A percentile compares a stretch with the other conserved stretches of the same genome.
Conservation (phyloP, 345 rosid genomes). For the Viola odorata region DNA sequence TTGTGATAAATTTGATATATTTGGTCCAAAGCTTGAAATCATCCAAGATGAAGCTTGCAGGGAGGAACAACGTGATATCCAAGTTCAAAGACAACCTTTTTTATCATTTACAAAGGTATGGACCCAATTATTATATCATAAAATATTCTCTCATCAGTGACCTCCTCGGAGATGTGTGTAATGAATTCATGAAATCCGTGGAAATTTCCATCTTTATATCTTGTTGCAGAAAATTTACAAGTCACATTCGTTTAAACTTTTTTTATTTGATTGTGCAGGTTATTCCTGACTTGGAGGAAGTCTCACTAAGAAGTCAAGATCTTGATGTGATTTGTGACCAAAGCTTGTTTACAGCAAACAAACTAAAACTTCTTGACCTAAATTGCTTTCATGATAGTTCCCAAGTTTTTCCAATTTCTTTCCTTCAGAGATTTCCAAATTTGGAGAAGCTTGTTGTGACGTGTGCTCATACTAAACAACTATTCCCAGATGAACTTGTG, state of each 20-base stretch:
- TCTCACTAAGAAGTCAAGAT: neutral
- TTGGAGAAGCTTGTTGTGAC: neutral
- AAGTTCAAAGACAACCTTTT: neutral
- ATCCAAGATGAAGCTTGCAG: neutral
- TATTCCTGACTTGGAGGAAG: slow-evolving; percentile 10
- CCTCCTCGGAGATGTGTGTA: too few relatives aligned
- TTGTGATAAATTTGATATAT: neutral
- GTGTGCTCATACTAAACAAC: neutral
- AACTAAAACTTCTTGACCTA: too few relatives aligned
- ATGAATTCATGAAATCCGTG: too few relatives aligned
- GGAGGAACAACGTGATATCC: neutral
- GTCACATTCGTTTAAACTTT: too few relatives aligned
- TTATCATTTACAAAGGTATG: slow-evolving; percentile 1
- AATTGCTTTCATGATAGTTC: too few relatives aligned
- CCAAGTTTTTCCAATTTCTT: too few relatives aligned
- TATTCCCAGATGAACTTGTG: neutral
- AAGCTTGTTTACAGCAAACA: neutral
- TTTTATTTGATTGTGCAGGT: slow-evolving; percentile 8
- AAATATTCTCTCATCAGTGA: too few relatives aligned
- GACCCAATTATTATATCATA: too few relatives aligned
- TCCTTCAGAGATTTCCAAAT: too few relatives aligned
- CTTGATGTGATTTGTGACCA: neutral
- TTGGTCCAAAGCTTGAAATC: neutral
- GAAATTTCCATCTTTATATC: too few relatives aligned
- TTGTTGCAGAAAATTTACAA: too few relatives aligned